Base-by-base conservation (phyloP, 2,329 filamentous ascomycete genomes). In the Phoma sp. region DNA sequence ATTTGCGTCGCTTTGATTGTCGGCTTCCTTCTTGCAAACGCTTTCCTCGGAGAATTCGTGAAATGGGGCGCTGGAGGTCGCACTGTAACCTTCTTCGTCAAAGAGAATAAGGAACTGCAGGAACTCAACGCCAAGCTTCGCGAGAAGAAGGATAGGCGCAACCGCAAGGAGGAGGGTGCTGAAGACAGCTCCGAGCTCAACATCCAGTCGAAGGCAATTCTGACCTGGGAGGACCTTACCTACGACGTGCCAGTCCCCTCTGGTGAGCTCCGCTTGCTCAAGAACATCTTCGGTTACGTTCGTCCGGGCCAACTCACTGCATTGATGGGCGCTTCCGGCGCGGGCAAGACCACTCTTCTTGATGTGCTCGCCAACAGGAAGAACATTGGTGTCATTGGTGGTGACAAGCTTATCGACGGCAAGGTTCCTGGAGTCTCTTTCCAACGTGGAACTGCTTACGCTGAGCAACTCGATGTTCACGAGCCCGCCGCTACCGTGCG, bases 301-400 rank as follows among this genome's bases (percentile, higher is more conserved):
- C 83, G 82, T 55, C 83, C 83, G 4, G 83, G 82, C 0, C 80
- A 80, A 7, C 72, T 85, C 11, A 85, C 79, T 4, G 80, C 78
- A 1, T 64, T 76, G 24, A 75, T 74, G 71, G 71, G 73, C 18
- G 73, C 71, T 3, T 83, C 80, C 3, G 84, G 84, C n/a, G 91
- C 91, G 4, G 91, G 91, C 43, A 96, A 96, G 77, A 95, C 91
- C 0, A 96, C 91, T 0, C 78, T 96, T 0, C 79, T 96, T 2
- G 90, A 96, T 65, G 89, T 93, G 1, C 78, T 96, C 9, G 86
- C 86, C 1, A 77, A 82, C 4, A 76, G 86, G 51, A 87, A 86
- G 72, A 88, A 83, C 59, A 85, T 87, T 57, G 86, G 86, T 60
- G 83, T 87, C 4, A 83, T 89, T 45, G 75, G 74, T 30, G 86